Conservation (phyloP, 768 basidiomycete genomes). For the Mrakia blollopis region DNA sequence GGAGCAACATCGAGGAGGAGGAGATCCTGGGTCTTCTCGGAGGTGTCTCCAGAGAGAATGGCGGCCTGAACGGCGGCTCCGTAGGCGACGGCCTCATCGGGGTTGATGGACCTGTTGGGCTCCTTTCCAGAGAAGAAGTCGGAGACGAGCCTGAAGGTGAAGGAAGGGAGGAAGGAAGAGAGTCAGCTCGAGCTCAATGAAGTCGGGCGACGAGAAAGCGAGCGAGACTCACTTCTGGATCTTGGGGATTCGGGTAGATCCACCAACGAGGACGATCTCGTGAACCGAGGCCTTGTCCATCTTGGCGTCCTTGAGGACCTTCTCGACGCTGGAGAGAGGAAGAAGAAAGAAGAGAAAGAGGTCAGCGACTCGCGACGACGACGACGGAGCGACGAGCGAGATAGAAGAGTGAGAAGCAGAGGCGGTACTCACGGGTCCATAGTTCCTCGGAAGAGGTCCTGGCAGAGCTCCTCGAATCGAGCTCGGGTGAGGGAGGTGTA, state of each 20-base stretch:
- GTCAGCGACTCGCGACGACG: background rate
- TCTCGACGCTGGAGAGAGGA: conserved; percentile 60
- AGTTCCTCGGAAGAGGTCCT: conserved; percentile 47
- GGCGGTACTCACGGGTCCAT: conserved; percentile 46
- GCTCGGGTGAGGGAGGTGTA: conserved; percentile 97
- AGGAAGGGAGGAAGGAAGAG: background rate
- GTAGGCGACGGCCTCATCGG: conserved; percentile 97
- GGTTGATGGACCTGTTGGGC: conserved; percentile 73
- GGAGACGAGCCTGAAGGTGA: conserved; percentile 61
- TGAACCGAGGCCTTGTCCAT: conserved; percentile 93
- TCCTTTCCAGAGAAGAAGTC: conserved; percentile 99
- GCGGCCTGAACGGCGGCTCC: conserved; percentile 50
- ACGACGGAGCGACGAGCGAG: no score
- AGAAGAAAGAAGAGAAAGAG: conserved; percentile 8
- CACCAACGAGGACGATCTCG: conserved; percentile 55
- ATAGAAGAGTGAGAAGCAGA: no score
- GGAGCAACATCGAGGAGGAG: conserved; percentile 30
- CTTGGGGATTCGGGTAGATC: conserved; percentile 72
- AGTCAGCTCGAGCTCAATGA: background rate
- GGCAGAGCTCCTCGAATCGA: conserved; percentile 56
- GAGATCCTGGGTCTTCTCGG: conserved; percentile 32
- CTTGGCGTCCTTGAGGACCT: conserved; percentile 95
- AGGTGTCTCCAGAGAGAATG: conserved; percentile 31
- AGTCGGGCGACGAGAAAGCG: no score
- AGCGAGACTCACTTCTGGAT: conserved; percentile 59